A percentile compares a stretch with the other conserved stretches of the same genome.
Evolutionary conservation across 441 rosid species (phyloP).

Genomic region (Mallotus repandus): DNA sequence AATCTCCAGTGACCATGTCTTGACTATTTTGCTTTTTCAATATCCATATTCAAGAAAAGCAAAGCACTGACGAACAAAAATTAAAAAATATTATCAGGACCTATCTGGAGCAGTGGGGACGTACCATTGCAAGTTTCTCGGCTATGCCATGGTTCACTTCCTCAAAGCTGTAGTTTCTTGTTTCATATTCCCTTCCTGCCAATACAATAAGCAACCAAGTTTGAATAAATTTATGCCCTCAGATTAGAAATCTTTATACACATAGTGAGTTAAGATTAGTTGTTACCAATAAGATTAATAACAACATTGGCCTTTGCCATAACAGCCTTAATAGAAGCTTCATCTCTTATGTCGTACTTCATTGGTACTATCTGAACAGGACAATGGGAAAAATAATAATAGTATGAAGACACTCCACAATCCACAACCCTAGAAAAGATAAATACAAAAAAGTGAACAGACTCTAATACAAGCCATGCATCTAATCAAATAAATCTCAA

Average conservation of each 20-base stretch:
- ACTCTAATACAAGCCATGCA: background rate
- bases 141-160: constrained; percentile 86
- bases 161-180: constrained; percentile 95
- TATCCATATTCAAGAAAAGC: constrained; percentile 1
- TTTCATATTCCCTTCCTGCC: constrained; percentile 60
- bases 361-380: constrained; percentile 83
- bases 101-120: constrained; percentile 22
- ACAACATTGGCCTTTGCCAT: constrained; percentile 99
- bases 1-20: background rate
- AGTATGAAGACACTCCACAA: background rate
- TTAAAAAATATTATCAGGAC: background rate
- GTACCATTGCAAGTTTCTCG: constrained; percentile 78
- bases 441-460: background rate
- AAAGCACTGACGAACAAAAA: background rate
- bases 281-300: constrained; percentile 88
- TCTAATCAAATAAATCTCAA: background rate
- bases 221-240: constrained; percentile 12
- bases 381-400: constrained; percentile 18
- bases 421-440: constrained; percentile 1
- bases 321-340: constrained; percentile 87
- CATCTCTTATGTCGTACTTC: constrained; percentile 89
- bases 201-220: background rate
- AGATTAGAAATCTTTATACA: constrained; percentile 5
- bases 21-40: background rate
- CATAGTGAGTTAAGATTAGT: constrained; percentile 3